phyloP scores from a whole-genome alignment of 176 grass and related monocot genomes.

The Carex myosuroides region DNA sequence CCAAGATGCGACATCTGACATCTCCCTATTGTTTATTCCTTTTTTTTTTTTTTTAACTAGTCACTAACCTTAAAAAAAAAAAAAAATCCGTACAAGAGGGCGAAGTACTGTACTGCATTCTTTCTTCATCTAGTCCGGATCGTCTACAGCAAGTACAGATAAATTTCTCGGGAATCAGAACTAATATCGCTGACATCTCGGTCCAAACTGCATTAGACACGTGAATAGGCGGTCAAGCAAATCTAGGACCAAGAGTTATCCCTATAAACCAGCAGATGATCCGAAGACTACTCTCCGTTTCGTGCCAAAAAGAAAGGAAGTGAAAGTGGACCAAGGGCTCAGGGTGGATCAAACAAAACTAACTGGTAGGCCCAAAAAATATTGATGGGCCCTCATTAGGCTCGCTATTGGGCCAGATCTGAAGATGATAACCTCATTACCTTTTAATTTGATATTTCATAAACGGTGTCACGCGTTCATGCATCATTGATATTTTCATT shows the following conservation, averaged over 20 bases:
- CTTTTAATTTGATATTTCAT: too few relatives aligned
- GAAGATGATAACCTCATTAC: not conserved
- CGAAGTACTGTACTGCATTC: not conserved
- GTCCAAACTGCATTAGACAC: not conserved
- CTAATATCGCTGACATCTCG: not conserved
- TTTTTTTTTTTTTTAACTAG: too few relatives aligned
- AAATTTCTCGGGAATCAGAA: not conserved
- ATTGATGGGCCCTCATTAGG: not conserved
- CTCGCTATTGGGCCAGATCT: not conserved
- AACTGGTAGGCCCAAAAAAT: not conserved
- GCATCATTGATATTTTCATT: too few relatives aligned
- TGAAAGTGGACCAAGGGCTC: not conserved
- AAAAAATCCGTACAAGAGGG: not conserved
- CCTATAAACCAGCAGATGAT: not conserved
- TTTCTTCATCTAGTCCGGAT: not conserved
- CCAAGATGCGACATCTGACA: too few relatives aligned
- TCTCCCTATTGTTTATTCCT: too few relatives aligned
- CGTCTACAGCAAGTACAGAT: not conserved
- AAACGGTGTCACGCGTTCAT: too few relatives aligned
- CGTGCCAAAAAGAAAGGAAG: not conserved
- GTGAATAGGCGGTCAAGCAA: not conserved
- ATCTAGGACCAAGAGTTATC: not conserved
- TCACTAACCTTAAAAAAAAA: too few relatives aligned
- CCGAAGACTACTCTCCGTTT: not conserved
- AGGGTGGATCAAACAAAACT: not conserved